Percentiles rank a stretch among this genome's conserved stretches.
phyloP scores from a whole-genome alignment of 208 protist species.

The Cochliopodium minus region DNA sequence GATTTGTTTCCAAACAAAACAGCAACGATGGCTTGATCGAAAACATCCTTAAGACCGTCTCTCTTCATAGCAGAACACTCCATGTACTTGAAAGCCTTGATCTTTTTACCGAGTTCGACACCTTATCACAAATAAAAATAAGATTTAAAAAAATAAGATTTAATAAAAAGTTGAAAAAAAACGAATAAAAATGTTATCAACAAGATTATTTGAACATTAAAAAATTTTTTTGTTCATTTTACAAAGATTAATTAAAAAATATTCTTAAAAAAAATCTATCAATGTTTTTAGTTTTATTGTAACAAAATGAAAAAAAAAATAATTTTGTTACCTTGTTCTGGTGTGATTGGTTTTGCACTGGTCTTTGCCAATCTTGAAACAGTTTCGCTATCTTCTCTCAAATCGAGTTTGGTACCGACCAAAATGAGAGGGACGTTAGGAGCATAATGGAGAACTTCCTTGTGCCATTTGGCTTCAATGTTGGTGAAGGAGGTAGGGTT shows the following conservation, averaged over 20 bases:
- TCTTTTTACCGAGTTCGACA: constrained; percentile 37
- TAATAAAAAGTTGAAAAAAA: too few species aligned
- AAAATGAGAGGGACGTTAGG: constrained; percentile 10
- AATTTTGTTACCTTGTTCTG: constrained; percentile 22
- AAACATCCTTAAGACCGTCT: constrained; percentile 53
- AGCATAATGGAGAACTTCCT: constrained; percentile 22
- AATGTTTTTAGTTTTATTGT: too few species aligned
- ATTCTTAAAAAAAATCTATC: too few species aligned
- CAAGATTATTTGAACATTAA: too few species aligned
- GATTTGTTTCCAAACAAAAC: too few species aligned
- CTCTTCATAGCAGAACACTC: constrained; percentile 62
- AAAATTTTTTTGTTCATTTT: too few species aligned
- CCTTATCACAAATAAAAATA: too few species aligned
- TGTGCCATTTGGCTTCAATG: constrained; percentile 14
- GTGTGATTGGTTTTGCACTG: constrained; percentile 21
- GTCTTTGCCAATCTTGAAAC: constrained; percentile 25
- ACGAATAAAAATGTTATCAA: too few species aligned
- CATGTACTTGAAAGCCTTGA: constrained; percentile 56
- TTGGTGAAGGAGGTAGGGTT: constrained; percentile 40
- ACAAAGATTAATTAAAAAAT: too few species aligned
- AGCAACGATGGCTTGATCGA: constrained; percentile 46
- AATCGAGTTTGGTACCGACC: constrained; percentile 2
- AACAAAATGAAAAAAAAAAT: too few species aligned
- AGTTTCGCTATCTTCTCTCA: background rate
- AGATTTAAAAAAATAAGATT: too few species aligned